Percentiles rank a stretch among this genome's conserved stretches.
Evolutionary conservation across 345 rosid genomes (phyloP).

Genomic region (Melaleuca quinquenervia): DNA sequence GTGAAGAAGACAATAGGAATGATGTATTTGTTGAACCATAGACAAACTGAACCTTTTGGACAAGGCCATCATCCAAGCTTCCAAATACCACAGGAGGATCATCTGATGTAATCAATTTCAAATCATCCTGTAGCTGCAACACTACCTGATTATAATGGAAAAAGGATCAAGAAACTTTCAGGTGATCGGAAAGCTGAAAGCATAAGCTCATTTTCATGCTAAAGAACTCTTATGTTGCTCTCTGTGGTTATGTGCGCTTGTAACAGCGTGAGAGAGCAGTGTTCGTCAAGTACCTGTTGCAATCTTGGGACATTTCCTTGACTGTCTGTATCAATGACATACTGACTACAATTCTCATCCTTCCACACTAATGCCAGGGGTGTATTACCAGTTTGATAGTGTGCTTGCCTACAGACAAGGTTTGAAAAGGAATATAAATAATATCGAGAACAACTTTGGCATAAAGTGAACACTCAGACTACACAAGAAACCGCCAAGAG

Average conservation of each 20-base stretch:
- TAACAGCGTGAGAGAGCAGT: background rate
- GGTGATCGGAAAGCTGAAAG: background rate
- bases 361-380: slow-evolving; percentile 96
- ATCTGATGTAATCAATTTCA: slow-evolving; percentile 77
- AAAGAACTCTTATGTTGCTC: background rate
- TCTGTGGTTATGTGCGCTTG: background rate
- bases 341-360: slow-evolving; percentile 86
- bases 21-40: background rate
- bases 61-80: slow-evolving; percentile 50
- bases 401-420: slow-evolving; percentile 57
- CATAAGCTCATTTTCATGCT: background rate
- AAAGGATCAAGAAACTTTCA: background rate
- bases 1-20: background rate
- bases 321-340: slow-evolving; percentile 87
- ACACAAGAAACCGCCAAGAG: background rate
- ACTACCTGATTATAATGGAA: slow-evolving; percentile 38
- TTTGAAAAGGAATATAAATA: background rate
- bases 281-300: slow-evolving; percentile 48
- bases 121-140: slow-evolving; percentile 77
- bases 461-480: background rate
- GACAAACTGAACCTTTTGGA: slow-evolving; percentile 39
- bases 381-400: slow-evolving; percentile 84
- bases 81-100: slow-evolving; percentile 70
- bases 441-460: background rate
- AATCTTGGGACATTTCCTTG: slow-evolving; percentile 66